These are phyloP conservation scores for Cryptosporidium andersoni DNA, from an alignment of 169 alveolate species.

Conservation along the genomic window DNA sequence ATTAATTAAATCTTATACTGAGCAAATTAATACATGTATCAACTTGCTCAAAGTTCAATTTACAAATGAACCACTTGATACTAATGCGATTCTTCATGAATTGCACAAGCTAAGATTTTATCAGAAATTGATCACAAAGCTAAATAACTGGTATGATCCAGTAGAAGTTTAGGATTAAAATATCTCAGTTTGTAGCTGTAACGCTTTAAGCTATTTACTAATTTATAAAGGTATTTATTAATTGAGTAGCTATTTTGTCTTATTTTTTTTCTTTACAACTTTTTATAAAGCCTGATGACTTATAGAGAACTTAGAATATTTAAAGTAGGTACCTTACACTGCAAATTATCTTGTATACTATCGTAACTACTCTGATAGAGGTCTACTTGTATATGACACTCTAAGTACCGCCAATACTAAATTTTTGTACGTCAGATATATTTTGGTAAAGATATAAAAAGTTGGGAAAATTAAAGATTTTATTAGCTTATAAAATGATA, in stretches of 20 bases:
- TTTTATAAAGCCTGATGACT: no score
- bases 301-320: no score
- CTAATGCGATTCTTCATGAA: not conserved
- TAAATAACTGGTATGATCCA: not conserved
- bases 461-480: no score
- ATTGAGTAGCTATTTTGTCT: no score
- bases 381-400: not conserved
- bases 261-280: no score
- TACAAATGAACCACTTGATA: not conserved
- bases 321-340: no score
- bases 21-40: slow-evolving; percentile 9
- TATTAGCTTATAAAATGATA: slow-evolving; percentile 6
- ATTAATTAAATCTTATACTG: slow-evolving; percentile 2
- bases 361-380: not conserved
- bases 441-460: not conserved
- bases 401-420: not conserved
- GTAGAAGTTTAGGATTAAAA: not conserved
- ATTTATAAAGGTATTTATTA: no score
- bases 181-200: no score
- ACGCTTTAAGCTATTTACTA: no score
- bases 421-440: not conserved
- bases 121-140: slow-evolving; percentile 16
- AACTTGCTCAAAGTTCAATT: slow-evolving; percentile 10
- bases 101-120: slow-evolving; percentile 27
- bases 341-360: not conserved